Conservation (phyloP, 176 grass and related monocot species). For the Alloteropsis semialata region DNA sequence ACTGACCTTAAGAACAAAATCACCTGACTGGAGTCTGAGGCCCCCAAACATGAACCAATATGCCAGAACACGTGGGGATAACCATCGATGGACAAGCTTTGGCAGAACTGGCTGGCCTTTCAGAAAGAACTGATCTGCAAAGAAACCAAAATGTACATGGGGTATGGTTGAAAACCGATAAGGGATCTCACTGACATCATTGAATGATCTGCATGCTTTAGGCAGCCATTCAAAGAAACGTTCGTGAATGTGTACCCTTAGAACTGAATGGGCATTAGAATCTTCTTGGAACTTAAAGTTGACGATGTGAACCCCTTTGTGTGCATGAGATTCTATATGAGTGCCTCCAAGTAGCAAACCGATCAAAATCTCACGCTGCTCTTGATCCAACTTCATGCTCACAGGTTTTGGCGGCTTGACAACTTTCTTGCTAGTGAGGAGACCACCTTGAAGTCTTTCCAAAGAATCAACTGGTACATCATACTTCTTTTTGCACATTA, state of each 20-base stretch:
- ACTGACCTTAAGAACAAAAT: slow-evolving; percentile 78
- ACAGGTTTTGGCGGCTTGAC: slow-evolving; percentile 55
- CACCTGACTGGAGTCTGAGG: slow-evolving; percentile 68
- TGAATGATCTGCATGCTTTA: slow-evolving; percentile 53
- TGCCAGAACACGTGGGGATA: slow-evolving; percentile 78
- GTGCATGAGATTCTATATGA: slow-evolving; percentile 60
- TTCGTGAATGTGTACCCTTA: slow-evolving; percentile 82
- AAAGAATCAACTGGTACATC: slow-evolving; percentile 51
- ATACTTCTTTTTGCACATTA: slow-evolving; percentile 91
- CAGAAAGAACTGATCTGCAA: slow-evolving; percentile 74
- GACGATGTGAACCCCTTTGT: slow-evolving; percentile 53
- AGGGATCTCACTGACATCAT: slow-evolving; percentile 59
- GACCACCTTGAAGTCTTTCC: slow-evolving; percentile 72
- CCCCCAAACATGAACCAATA: slow-evolving; percentile 99
- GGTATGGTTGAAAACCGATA: slow-evolving; percentile 69
- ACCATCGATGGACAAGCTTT: slow-evolving; percentile 88
- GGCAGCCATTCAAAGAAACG: slow-evolving; percentile 85
- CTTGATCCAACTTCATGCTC: slow-evolving; percentile 73
- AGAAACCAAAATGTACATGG: slow-evolving; percentile 82
- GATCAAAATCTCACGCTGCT: slow-evolving; percentile 95
- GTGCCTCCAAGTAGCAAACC: slow-evolving; percentile 86
- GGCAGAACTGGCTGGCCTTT: slow-evolving; percentile 61
- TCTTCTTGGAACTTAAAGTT: slow-evolving; percentile 69
- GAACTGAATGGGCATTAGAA: slow-evolving; percentile 61
- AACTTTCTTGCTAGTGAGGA: slow-evolving; percentile 60